These are phyloP conservation scores for Leishmania turanica DNA, from an alignment of 208 protist genomes.

Conservation along the genomic window DNA sequence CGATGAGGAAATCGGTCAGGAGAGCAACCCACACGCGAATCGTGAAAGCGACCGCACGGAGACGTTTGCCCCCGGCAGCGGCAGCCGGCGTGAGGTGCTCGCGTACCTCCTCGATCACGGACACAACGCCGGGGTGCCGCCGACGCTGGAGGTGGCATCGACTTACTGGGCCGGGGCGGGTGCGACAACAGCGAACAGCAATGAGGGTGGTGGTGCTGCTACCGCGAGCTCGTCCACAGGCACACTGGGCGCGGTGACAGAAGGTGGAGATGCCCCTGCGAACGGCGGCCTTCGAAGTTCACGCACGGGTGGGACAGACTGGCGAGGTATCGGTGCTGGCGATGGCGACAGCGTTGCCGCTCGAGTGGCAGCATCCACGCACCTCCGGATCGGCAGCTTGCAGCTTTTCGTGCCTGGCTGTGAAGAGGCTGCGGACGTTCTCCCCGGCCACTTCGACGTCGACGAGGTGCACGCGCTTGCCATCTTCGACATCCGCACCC, in stretches of 20 bases:
- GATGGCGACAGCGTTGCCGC: not conserved
- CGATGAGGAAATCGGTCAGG: constrained; percentile 65
- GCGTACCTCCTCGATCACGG: constrained; percentile 71
- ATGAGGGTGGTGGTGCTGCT: not conserved
- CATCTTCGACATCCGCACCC: constrained; percentile 75
- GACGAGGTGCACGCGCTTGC: constrained; percentile 75
- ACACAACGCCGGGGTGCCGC: constrained; percentile 62
- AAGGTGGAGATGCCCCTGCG: not conserved
- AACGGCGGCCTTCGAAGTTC: not conserved
- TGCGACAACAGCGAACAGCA: not conserved
- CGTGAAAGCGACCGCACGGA: constrained; percentile 39
- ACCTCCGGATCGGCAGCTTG: constrained; percentile 45
- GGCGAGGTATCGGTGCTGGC: not conserved
- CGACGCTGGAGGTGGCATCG: constrained; percentile 56
- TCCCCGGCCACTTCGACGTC: constrained; percentile 55
- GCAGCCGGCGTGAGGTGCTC: constrained; percentile 67
- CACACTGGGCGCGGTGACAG: not conserved
- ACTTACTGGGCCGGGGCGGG: not conserved
- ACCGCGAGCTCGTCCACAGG: not conserved
- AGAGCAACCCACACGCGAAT: constrained; percentile 61
- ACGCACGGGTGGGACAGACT: not conserved
- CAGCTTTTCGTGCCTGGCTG: constrained; percentile 62
- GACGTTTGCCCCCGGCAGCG: constrained; percentile 61
- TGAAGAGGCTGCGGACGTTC: constrained; percentile 59
- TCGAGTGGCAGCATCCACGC: not conserved